These are phyloP conservation scores for Nannizziopsis barbatae DNA, from an alignment of 2,329 filamentous ascomycete species.

Conservation along the genomic window DNA sequence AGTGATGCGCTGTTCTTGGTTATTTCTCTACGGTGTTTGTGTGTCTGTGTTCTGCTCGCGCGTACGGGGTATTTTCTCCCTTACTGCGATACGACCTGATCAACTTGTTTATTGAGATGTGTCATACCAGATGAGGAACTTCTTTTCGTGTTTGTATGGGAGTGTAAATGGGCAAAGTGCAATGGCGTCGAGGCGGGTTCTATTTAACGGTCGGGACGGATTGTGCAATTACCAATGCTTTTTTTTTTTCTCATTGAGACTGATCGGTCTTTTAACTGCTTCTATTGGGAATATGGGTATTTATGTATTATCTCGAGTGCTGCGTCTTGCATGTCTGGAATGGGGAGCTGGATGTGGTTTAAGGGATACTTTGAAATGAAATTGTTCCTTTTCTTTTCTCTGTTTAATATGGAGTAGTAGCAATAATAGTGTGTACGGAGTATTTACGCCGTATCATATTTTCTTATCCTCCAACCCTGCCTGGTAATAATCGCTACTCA, in stretches of 20 bases:
- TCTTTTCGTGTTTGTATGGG: not conserved
- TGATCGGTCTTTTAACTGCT: not conserved
- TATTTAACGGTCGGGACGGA: constrained; percentile 7
- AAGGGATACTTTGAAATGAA: not conserved
- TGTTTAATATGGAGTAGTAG: no score
- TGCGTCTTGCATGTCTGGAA: not conserved
- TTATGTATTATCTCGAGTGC: not conserved
- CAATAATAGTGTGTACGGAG: no score
- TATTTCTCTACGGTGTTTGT: constrained; percentile 12
- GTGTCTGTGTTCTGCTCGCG: not conserved
- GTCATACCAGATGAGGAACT: not conserved
- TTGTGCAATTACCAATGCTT: constrained; percentile 6
- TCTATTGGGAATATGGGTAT: constrained; percentile 6
- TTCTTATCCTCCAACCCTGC: no score
- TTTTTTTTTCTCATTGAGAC: constrained; percentile 2
- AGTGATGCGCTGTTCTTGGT: constrained; percentile 5
- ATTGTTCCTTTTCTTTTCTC: not conserved
- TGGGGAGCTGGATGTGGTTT: not conserved
- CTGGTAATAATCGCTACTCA: no score
- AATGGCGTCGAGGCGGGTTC: constrained; percentile 12
- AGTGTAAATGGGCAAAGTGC: constrained; percentile 7
- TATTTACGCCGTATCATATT: no score
- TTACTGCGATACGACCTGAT: constrained; percentile 9
- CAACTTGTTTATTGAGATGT: not conserved
- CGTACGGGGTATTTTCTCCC: constrained; percentile 4